Evolutionary conservation across 2,329 filamentous ascomycete genomes (phyloP).

Genomic region (Fusarium sp.): DNA sequence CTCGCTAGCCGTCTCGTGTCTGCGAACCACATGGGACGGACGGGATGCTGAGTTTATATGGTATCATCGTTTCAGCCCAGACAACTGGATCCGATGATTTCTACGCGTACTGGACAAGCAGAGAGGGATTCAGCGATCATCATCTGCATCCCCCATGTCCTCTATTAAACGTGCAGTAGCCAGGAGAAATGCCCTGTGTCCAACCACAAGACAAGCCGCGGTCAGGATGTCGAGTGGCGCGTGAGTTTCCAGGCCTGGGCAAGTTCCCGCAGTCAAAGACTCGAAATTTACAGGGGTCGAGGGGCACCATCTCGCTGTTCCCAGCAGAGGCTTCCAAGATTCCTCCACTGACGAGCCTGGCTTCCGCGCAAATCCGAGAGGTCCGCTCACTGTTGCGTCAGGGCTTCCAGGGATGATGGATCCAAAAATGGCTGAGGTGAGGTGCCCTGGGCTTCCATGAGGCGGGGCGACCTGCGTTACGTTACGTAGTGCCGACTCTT

Average conservation of each 20-base stretch:
- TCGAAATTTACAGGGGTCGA: conserved; percentile 25
- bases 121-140: neutral
- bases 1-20: conserved; percentile 31
- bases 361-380: conserved; percentile 17
- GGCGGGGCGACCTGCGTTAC: conserved; percentile 29
- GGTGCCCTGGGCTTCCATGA: neutral
- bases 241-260: conserved; percentile 16
- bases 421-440: conserved; percentile 21
- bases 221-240: conserved; percentile 16
- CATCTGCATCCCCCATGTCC: conserved; percentile 4
- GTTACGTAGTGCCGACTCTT: conserved; percentile 33
- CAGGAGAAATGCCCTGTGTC: conserved; percentile 14
- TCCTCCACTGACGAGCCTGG: conserved; percentile 15
- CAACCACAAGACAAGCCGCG: conserved; percentile 17
- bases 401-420: conserved; percentile 13
- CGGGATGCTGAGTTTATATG: conserved; percentile 6
- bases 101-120: neutral
- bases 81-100: neutral
- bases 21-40: conserved; percentile 24
- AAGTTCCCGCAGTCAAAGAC: conserved; percentile 5
- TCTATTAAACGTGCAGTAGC: conserved; percentile 31
- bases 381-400: conserved; percentile 34
- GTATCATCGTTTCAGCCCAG: conserved; percentile 21
- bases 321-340: conserved; percentile 5
- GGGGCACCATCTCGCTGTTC: conserved; percentile 3